Evolutionary conservation across 257 asterid species (phyloP).

Genomic region (Leptodermis oblonga): DNA sequence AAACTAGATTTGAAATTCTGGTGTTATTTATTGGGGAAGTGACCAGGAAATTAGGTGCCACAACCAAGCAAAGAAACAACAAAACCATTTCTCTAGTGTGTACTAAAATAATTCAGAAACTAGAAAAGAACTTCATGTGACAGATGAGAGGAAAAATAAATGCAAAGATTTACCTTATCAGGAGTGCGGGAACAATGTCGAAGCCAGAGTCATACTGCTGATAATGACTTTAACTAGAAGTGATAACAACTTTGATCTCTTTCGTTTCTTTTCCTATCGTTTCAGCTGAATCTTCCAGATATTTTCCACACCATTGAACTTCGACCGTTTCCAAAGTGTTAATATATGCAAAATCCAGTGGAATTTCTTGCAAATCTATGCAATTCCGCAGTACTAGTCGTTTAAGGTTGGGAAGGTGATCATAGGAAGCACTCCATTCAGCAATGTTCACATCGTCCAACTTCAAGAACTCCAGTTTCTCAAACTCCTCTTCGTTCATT

Average conservation of each 20-base stretch:
- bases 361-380: not conserved
- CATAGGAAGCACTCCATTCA: not conserved
- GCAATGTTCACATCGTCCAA: not conserved
- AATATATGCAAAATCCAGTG: not conserved
- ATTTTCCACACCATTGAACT: slow-evolving; percentile 2
- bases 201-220: too few relatives aligned
- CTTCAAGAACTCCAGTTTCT: not conserved
- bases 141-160: too few relatives aligned
- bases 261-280: not conserved
- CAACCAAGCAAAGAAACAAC: too few relatives aligned
- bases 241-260: slow-evolving; percentile 2
- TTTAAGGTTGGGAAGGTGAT: slow-evolving; percentile 10
- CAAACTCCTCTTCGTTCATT: not conserved
- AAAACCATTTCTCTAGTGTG: too few relatives aligned
- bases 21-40: too few relatives aligned
- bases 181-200: too few relatives aligned
- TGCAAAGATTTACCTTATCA: too few relatives aligned
- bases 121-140: too few relatives aligned
- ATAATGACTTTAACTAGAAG: not conserved
- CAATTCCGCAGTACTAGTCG: not conserved
- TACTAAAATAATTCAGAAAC: too few relatives aligned
- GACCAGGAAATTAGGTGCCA: too few relatives aligned
- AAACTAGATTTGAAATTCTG: too few relatives aligned
- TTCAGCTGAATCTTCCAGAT: slow-evolving; percentile 6
- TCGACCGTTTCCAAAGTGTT: not conserved